Percentiles rank a stretch among this genome's conserved stretches.
These are phyloP conservation scores for Pythium sp. DNA, from an alignment of 352 stramenopile genomes.

Conservation along the genomic window DNA sequence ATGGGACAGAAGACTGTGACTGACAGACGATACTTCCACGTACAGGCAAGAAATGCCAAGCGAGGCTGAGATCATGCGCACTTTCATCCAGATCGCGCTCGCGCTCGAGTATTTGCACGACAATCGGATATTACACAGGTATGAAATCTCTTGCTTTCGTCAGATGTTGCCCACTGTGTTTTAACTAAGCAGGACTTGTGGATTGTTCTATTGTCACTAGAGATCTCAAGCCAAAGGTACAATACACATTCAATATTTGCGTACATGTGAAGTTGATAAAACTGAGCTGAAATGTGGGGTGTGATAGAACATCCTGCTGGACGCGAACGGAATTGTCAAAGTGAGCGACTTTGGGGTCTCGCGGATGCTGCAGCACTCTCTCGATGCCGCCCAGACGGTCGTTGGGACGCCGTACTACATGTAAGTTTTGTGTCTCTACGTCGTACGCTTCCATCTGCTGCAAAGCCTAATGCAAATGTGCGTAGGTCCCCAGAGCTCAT, in stretches of 20 bases:
- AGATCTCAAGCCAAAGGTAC: constrained; percentile 58
- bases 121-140: constrained; percentile 64
- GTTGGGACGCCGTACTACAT: constrained; percentile 79
- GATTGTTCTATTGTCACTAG: constrained; percentile 19
- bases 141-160: background rate
- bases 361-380: constrained; percentile 34
- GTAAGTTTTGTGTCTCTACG: constrained; percentile 15
- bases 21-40: background rate
- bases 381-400: constrained; percentile 53
- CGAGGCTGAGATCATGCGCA: constrained; percentile 56
- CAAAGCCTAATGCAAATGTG: background rate
- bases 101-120: constrained; percentile 63
- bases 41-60: constrained; percentile 19
- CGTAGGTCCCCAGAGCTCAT: constrained; percentile 71
- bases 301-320: constrained; percentile 49
- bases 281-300: background rate
- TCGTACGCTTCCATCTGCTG: background rate
- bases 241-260: background rate
- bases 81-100: constrained; percentile 64
- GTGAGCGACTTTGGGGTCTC: constrained; percentile 73
- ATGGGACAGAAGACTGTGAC: background rate
- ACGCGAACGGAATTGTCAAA: constrained; percentile 59
- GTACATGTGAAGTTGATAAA: background rate
- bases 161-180: background rate
- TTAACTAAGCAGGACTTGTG: background rate